Evolutionary conservation across 176 grass and related monocot genomes (phyloP), one percentile per base, ranked within the genome.

Genomic region (Saccharum officinarum): DNA sequence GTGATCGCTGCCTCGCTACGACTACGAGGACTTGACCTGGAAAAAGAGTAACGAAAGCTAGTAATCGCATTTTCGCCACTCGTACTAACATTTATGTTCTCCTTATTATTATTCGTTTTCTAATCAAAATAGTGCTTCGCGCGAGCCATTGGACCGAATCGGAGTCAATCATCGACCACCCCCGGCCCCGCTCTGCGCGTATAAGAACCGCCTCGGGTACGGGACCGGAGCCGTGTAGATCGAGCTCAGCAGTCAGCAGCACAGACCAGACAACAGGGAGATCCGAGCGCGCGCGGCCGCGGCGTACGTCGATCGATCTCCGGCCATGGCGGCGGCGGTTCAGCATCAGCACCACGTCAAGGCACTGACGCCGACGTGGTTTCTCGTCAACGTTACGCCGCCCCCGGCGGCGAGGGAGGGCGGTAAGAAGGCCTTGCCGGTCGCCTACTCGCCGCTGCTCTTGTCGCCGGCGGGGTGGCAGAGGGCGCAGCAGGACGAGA

Each of bases 401-500:
- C 42, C 47, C 15, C 44, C 25, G 47, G 70, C 70, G 31, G 2
- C 44, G 36, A 82, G 77, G 87, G 77, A 80, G 37, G 37, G 42
- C 4, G 28, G 14, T 22, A 84, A 20, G 88, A 86, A 66, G 31
- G 4, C 49, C 46, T 10, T 4, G 44, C 44, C 12, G 13, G 46
- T 13, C 36, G 15, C 25, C 2, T n/a, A 34, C 79, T 82, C 88
- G 79, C 88, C 84, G 67, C 64, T 82, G 26, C 54, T 86, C 34
- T 66, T 73, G 66, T 82, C 88, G 26, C 84, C 88, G 34, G 54
- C 79, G 20, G 79, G 1, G 25, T 86, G 88, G 88, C 73, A 55
- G 47, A 80, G 30, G 40, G 66, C 54, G 73, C 86, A 79, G 73
- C 86, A 79, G 69, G 13, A 62, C 77, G 77, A 25, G 38, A 80